Percentiles rank a stretch among this genome's conserved stretches.
These are phyloP conservation scores for Fraxinus platypoda DNA, from an alignment of 305 asterid genomes.

Conservation along the genomic window DNA sequence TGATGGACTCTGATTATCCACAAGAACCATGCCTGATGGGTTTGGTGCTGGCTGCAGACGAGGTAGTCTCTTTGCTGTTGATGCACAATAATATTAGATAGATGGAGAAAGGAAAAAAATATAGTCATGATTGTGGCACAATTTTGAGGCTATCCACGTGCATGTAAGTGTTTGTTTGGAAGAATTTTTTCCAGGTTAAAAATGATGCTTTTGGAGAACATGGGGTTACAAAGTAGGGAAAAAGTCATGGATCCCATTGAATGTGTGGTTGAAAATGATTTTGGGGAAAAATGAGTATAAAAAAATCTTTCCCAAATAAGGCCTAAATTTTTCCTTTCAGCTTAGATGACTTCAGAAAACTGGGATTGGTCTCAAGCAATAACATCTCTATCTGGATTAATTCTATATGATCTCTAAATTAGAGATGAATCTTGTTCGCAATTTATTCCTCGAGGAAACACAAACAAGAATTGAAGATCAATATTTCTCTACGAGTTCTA, in stretches of 20 bases:
- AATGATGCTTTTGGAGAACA: background rate
- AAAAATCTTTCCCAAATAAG: background rate
- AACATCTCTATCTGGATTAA: background rate
- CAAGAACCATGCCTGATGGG: conserved; percentile 80
- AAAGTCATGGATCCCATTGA: background rate
- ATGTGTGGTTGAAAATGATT: background rate
- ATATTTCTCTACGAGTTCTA: background rate
- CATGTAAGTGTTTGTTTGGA: background rate
- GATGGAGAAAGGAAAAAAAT: background rate
- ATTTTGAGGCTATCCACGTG: background rate
- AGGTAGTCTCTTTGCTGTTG: conserved; percentile 77
- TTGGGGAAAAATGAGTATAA: background rate
- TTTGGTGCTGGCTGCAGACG: conserved; percentile 73
- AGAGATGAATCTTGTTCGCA: background rate
- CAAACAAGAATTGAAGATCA: background rate
- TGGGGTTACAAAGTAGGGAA: background rate
- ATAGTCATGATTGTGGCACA: background rate
- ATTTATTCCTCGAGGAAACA: background rate
- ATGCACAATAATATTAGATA: conserved; percentile 14
- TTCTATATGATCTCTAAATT: background rate
- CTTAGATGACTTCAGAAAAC: background rate
- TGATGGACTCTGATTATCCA: conserved; percentile 55
- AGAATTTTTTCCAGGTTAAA: background rate
- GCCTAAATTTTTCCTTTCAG: background rate
- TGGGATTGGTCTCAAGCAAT: background rate